Evolutionary conservation across 1,284 basidiomycete genomes (phyloP), one percentile per base, ranked within the genome.

Genomic region (Fomitopsis pinicola): DNA sequence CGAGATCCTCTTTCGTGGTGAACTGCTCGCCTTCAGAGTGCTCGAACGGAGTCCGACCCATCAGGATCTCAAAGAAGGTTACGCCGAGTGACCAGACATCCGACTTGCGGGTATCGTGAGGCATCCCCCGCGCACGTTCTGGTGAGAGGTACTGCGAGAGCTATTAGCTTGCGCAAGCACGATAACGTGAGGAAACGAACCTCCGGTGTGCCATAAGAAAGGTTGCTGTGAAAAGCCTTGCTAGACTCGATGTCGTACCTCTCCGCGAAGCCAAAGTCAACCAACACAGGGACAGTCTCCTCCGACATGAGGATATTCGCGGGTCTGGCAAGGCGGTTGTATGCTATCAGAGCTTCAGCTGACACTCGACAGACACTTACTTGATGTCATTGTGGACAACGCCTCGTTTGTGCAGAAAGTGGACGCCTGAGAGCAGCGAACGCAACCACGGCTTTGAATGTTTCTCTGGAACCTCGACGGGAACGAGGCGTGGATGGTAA

Each of bases 361-460:
- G 3, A 30, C 10, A 10, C 14, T 22, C 3, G 19, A 55, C 38
- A 33, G 22, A 55, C 38, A 77, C 87, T 50, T 70, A 92, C 89
- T 97, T 97, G 80, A 97, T 95, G 71, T 97, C 95, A 71, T 97
- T 97, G 73, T 97, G 95, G 0, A 94, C 93, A 53, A 97, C 88
- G 38, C 93, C 92, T 52, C 88, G 87, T 63, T 82, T 84, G 75
- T 97, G 94, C 7, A 96, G 82, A 71, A 94, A 96, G 59, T 89
- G 87, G n/a, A 96, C 82, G 2, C 88, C 95, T 6, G 90, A 92
- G n/a, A 94, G 82, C 8, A 97, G 84, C 59, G 86, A 89, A 53
- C 82, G 84, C 72, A 97, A 94, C 91, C 94, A 97, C 61, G 83
- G 80, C 54, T 84, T 86, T n/a, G 92, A 92, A 63, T 85, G 85